Evolutionary conservation across 495 filamentous ascomycete species (phyloP).

Genomic region (Hypomontagnella monticulosa): DNA sequence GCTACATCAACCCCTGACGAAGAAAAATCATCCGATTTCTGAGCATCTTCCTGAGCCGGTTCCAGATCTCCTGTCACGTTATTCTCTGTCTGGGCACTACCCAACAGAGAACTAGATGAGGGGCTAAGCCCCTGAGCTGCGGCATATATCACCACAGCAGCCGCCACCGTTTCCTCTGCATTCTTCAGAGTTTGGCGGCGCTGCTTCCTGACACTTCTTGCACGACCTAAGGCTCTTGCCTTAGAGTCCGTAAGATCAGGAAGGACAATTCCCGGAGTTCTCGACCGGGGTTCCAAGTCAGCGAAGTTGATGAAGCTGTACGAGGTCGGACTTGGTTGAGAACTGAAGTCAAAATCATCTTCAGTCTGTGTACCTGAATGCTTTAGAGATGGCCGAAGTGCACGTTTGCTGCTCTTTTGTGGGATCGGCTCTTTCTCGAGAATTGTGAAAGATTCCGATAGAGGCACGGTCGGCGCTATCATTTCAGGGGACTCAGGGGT

Average conservation of each 20-base stretch:
- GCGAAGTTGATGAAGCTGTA: constrained; percentile 18
- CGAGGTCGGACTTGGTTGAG: constrained; percentile 13
- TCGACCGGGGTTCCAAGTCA: constrained; percentile 51
- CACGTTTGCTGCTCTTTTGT: constrained; percentile 40
- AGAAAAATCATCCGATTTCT: constrained; percentile 32
- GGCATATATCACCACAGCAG: constrained; percentile 59
- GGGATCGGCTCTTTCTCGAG: constrained; percentile 46
- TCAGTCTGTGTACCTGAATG: constrained; percentile 52
- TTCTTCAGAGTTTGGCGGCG: constrained; percentile 52
- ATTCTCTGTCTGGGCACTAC: constrained; percentile 29
- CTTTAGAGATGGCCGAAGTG: constrained; percentile 32
- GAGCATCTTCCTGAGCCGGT: constrained; percentile 28
- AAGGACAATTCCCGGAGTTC: constrained; percentile 55
- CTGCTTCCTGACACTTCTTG: constrained; percentile 50
- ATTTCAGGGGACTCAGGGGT: constrained; percentile 45
- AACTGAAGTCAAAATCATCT: constrained; percentile 31
- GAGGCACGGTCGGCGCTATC: constrained; percentile 43
- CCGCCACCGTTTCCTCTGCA: constrained; percentile 57
- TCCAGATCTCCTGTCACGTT: constrained; percentile 18
- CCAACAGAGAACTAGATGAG: constrained; percentile 25
- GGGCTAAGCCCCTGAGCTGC: constrained; percentile 53
- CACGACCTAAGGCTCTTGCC: constrained; percentile 51
- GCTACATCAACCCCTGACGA: constrained; percentile 25
- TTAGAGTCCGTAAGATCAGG: constrained; percentile 55
- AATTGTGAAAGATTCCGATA: constrained; percentile 52